A percentile compares a stretch with the other conserved stretches of the same genome.
phyloP scores from a whole-genome alignment of 2,329 filamentous ascomycete species.

The Aschersonia sp. region DNA sequence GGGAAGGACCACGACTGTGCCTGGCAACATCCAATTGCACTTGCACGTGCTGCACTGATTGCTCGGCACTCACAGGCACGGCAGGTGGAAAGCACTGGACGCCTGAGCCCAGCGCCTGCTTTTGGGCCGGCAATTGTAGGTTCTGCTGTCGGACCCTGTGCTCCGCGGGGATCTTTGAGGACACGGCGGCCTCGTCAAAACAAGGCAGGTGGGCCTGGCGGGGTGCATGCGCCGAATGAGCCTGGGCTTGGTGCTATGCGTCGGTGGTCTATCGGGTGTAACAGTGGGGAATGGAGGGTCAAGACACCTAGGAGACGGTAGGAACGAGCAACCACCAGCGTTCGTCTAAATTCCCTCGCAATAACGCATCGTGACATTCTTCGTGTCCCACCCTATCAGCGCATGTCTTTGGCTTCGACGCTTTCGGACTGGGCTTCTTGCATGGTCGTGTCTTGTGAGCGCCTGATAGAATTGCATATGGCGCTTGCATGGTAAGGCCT shows the following conservation, averaged over 20 bases:
- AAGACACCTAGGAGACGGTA: not conserved
- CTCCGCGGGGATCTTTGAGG: not conserved
- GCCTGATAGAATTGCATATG: not conserved
- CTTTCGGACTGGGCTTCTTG: not conserved
- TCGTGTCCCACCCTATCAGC: not conserved
- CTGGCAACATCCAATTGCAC: not conserved
- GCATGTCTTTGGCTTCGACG: not conserved
- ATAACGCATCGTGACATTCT: slow-evolving; percentile 3
- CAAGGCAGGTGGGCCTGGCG: not conserved
- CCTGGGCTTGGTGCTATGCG: not conserved
- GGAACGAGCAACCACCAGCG: slow-evolving; percentile 1
- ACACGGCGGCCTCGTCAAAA: not conserved
- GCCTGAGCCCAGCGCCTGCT: not conserved
- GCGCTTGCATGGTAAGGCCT: not conserved
- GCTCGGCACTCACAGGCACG: not conserved
- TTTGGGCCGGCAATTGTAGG: not conserved
- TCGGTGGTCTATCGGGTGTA: not conserved
- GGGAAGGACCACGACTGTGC: not conserved
- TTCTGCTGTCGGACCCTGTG: not conserved
- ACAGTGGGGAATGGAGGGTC: not conserved
- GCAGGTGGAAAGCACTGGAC: not conserved
- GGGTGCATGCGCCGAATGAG: not conserved
- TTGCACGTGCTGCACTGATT: not conserved
- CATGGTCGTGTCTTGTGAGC: not conserved
- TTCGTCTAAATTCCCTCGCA: not conserved